Base-by-base conservation (phyloP, 805 yeast genomes). In the Phaffomyces thermotolerans region DNA sequence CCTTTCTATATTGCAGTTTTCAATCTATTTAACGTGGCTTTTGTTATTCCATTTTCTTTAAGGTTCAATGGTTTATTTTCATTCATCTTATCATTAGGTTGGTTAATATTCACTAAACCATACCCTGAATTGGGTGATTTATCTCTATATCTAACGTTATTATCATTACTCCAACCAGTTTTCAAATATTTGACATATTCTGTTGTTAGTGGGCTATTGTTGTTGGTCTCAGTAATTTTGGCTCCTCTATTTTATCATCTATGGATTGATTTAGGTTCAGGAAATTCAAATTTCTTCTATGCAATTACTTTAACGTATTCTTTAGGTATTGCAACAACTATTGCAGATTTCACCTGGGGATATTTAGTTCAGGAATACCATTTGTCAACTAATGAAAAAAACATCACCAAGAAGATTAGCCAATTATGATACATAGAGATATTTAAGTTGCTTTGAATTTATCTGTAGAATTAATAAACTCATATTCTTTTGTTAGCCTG, bases 251-350 rank as follows among this genome's bases (percentile, higher is more conserved):
- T 91, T 60, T 89, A 89, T 66, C 88, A 88, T 62, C 75, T 93
- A 47, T 93, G 99, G 99, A 86, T 91, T 52, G 84, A 82, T 46
- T 71, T 87, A 45, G 96, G 96, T 13, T 87, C 93, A 29, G 99
- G 99, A 24, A 93, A 93, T 65, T 81, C 96, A 41, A 93, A 93
- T 64, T 93, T 93, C 68, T 93, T 89, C 67, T 93, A 91, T 67
- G 96, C 98, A 33, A 84, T 93, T 54, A 87, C 93, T 4, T 71
- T 93, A 46, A 85, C 83, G 3, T 83, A 88, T 62, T 81, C 85
- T 0, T 67, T 79, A 8, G 85, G 89, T 4, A 72, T 88, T 51
- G 78, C 80, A 0, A 62, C 85, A 27, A 68, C 86, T 3, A 56
- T 89, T 15, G 72, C 82, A 36, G 98, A 93, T 55, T 75, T 86